Conservation (phyloP, 2,329 filamentous ascomycete genomes). For the Colletotrichum somersetense region DNA sequence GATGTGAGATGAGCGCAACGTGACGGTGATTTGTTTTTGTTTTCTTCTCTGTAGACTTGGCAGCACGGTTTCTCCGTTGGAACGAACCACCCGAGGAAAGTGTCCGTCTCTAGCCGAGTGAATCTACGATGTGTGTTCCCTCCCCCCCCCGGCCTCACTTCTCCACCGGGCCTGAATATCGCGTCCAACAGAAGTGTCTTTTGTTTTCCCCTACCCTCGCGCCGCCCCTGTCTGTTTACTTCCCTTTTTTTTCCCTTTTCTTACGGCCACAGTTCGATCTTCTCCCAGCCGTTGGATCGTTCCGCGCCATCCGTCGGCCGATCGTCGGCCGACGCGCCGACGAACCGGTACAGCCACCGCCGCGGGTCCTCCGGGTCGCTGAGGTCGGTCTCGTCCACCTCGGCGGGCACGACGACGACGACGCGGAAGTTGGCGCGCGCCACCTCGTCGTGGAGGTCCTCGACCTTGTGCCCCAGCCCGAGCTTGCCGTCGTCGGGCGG, state of each 20-base stretch:
- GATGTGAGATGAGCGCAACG: conserved; percentile 25
- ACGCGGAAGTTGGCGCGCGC: conserved; percentile 85
- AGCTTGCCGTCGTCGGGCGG: conserved; percentile 56
- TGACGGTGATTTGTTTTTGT: conserved; percentile 10
- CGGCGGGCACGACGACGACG: conserved; percentile 82
- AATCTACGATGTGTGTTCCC: background rate
- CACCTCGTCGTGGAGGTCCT: conserved; percentile 76
- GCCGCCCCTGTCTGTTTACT: too few species aligned
- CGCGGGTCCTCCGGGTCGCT: conserved; percentile 72
- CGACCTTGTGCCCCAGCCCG: conserved; percentile 73
- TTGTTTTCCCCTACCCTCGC: too few species aligned
- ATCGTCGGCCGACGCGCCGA: conserved; percentile 54
- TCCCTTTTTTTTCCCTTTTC: background rate
- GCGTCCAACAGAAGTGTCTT: background rate
- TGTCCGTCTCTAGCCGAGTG: background rate
- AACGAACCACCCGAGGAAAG: background rate
- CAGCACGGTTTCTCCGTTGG: background rate
- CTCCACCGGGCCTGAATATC: background rate
- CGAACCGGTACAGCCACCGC: conserved; percentile 77
- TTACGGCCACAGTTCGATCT: conserved; percentile 77
- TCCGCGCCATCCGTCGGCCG: conserved; percentile 59
- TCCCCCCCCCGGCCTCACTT: background rate
- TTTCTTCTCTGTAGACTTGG: background rate
- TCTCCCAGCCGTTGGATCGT: conserved; percentile 66
- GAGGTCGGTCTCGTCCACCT: conserved; percentile 81